Percentiles rank a stretch among this genome's conserved stretches.
These are phyloP conservation scores for Solanum okadae DNA, from an alignment of 257 asterid species.

Conservation along the genomic window DNA sequence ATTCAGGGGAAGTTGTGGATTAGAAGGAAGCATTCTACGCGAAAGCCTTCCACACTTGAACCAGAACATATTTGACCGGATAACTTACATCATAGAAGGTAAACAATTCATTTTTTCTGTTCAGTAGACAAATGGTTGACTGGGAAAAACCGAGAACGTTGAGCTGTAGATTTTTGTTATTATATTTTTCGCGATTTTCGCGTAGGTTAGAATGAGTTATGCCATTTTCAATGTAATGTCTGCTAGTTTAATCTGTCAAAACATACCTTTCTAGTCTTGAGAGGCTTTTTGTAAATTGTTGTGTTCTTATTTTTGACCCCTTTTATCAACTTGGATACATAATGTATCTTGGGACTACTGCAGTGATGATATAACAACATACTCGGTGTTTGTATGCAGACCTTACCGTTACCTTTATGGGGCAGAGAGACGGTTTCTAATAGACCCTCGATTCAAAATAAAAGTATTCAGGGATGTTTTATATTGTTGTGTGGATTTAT, in stretches of 20 bases:
- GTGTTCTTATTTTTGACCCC: background rate
- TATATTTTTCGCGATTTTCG: background rate
- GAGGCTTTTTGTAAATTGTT: background rate
- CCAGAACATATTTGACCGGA: background rate
- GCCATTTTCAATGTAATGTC: background rate
- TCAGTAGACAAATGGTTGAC: background rate
- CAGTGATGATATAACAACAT: background rate
- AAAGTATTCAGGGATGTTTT: background rate
- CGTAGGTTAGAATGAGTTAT: background rate
- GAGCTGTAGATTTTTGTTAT: background rate
- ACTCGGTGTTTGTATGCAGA: fast-evolving
- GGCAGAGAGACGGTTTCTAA: background rate
- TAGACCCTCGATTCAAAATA: background rate
- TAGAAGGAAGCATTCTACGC: background rate
- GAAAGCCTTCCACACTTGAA: background rate
- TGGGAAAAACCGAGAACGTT: background rate
- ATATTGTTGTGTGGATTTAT: background rate
- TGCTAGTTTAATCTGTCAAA: background rate
- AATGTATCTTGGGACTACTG: background rate
- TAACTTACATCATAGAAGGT: background rate
- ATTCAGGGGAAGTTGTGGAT: background rate
- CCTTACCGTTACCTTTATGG: background rate
- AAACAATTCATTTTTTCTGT: background rate
- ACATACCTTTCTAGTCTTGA: background rate
- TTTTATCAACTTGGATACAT: background rate